Evolutionary conservation across 805 yeast genomes (phyloP), one percentile per base, ranked within the genome.

Genomic region (Saccharomycopsis oosterbeekiorum): DNA sequence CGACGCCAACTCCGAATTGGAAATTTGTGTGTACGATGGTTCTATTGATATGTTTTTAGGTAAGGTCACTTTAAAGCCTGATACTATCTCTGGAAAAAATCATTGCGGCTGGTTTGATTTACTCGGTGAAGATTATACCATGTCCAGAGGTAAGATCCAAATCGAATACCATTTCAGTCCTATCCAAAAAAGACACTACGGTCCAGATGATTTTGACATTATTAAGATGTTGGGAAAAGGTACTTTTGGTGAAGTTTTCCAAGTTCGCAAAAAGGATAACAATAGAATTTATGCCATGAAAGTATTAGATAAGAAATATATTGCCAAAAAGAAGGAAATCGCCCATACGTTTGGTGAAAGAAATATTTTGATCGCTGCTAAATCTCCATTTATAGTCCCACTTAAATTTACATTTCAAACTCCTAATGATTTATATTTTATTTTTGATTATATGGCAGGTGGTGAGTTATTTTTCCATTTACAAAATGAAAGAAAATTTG

Each of bases 331-430:
- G 80, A 93, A 93, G 74, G 99, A 94, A 75, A 88, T 94, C 68
- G 98, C 98, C 0, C 99, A 94, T 74, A 94, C 99, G 1, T 90
- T 94, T 68, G 98, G 98, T 40, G 99, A 94, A 77, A 81, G 99
- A 68, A 89, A 94, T 72, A 94, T 94, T 66, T 76, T 94, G 62
- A 99, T 93, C 26, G 93, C 99, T 1, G 88, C 96, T 6, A 84
- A 91, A 51, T 86, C 93, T 24, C 89, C 96, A n/a, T 94, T 94
- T 72, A 90, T 94, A 71, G 97, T 94, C 54, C 97, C 97, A 0
- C 80, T 94, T 69, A 94, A 94, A 75, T 93, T 94, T 71, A 89
- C 97, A 0, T 94, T 94, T 74, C 99, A 94, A 76, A 94, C 99
- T 1, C 96, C 94, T 42, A 77, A 88, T 0, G 98, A 94, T 74